Conservation (phyloP, 148 eudicot genomes). For the Suaeda aralocaspica region DNA sequence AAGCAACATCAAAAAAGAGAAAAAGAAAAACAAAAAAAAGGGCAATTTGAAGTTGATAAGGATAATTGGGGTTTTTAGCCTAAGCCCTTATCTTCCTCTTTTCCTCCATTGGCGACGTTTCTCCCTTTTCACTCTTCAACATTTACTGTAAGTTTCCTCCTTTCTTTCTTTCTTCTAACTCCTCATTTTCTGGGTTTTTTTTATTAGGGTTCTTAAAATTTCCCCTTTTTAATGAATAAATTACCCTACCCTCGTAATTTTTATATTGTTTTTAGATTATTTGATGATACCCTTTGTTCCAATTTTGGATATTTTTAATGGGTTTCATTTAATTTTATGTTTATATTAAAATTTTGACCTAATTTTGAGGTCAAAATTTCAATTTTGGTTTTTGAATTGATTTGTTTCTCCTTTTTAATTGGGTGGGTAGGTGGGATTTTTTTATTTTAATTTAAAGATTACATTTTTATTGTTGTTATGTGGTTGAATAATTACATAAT, state of each 20-base stretch:
- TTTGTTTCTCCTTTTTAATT: background rate
- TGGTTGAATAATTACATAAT: background rate
- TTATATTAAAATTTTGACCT: background rate
- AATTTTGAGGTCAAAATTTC: background rate
- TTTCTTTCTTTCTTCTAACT: background rate
- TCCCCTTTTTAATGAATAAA: background rate
- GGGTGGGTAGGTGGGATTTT: background rate
- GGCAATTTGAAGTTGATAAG: conserved; percentile 32
- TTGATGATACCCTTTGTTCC: background rate
- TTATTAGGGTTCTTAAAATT: conserved; percentile 15
- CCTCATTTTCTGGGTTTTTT: background rate
- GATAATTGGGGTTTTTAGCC: conserved; percentile 26
- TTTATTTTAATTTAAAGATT: background rate
- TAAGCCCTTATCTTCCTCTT: conserved; percentile 19
- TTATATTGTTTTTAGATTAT: background rate
- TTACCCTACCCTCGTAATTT: background rate
- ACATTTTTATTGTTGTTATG: background rate
- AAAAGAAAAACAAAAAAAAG: background rate
- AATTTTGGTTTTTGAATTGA: background rate
- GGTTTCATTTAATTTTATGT: conserved; percentile 11
- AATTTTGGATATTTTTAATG: conserved; percentile 1
- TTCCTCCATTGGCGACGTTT: background rate
- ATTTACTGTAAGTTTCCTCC: conserved; percentile 7
- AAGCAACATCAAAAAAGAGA: background rate
- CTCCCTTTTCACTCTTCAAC: background rate